phyloP scores from a whole-genome alignment of 352 stramenopile species.

The Globisporangium parvum region DNA sequence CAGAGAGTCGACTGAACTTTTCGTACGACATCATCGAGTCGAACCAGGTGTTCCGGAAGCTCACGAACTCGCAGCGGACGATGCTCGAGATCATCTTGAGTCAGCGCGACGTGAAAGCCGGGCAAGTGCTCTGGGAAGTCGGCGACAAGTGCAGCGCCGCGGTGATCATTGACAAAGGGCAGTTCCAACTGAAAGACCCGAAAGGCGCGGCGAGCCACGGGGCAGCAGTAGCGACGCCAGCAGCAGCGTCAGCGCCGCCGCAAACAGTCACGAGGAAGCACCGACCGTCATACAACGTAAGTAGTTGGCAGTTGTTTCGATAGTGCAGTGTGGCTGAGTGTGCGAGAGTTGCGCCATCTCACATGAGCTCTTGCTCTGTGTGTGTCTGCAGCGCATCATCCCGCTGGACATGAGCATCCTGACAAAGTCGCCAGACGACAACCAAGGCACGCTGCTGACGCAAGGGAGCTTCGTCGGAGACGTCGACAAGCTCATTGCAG shows the following conservation, averaged over 20 bases:
- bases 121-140: conserved; percentile 68
- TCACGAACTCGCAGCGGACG: conserved; percentile 83
- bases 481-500: conserved; percentile 56
- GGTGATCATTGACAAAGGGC: conserved; percentile 74
- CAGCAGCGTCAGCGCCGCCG: conserved; percentile 13
- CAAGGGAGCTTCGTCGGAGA: conserved; percentile 64
- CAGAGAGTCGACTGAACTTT: conserved; percentile 68
- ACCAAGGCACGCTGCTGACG: conserved; percentile 37
- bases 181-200: conserved; percentile 63
- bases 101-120: conserved; percentile 45
- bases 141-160: conserved; percentile 61
- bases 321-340: neutral
- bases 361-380: neutral
- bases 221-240: conserved; percentile 4
- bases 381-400: conserved; percentile 35
- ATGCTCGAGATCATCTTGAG: conserved; percentile 78
- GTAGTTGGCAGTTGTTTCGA: conserved; percentile 4
- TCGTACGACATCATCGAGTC: conserved; percentile 76
- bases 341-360: neutral
- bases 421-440: conserved; percentile 25
- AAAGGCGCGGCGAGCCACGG: conserved; percentile 14
- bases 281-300: conserved; percentile 51
- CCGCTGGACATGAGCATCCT: conserved; percentile 51
- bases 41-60: conserved; percentile 73
- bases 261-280: conserved; percentile 28